Evolutionary conservation across 2,329 filamentous ascomycete species (phyloP), one percentile per base, ranked within the genome.

Genomic region (Cordyceps farinosa): DNA sequence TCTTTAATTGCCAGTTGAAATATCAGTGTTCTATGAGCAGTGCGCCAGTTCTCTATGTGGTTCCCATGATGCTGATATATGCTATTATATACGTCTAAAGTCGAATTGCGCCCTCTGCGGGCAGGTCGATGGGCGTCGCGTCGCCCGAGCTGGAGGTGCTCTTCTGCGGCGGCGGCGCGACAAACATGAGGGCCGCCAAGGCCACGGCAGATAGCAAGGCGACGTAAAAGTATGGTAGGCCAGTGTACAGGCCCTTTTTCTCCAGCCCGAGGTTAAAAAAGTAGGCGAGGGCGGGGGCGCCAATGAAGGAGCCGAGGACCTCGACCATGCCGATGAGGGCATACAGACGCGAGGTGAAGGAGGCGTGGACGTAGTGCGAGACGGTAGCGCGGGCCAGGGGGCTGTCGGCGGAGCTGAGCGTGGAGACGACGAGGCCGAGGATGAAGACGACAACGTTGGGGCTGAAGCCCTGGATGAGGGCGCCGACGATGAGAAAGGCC

Each of bases 151-250:
- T 5, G 11, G 38, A 15, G 3, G 13, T 5, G 11, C 17, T 9
- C n/a, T 47, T 36, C 8, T 10, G 17, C 29, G 40, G 17, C 17
- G 77, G 77, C 42, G 73, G 70, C 13, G 67, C 67, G 3, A 79
- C 74, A 54, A 77, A 72, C 13, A 65, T 60, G 50, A 72, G 59
- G 0, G 73, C 73, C 2, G 69, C 57, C 63, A 72, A 70, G 6
- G 74, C 68, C 1, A 75, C 1, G 1, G 52, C 55, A 7, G 68
- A 74, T 5, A 78, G 65, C 13, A 72, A 64, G 0, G 71, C 70
- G 17, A 78, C 66, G 55, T 79, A 79, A 53, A 78, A 72, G 72
- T 75, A 79, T 5, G 77, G 77, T 62, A 78, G 34, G 0, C 77
- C 77, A 40, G 69, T 76, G 72, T 73, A 76, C 1, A 72, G 22